A percentile compares a stretch with the other conserved stretches of the same genome.
Conservation (phyloP, 345 rosid species). For the Eucalyptus sideroxylon region DNA sequence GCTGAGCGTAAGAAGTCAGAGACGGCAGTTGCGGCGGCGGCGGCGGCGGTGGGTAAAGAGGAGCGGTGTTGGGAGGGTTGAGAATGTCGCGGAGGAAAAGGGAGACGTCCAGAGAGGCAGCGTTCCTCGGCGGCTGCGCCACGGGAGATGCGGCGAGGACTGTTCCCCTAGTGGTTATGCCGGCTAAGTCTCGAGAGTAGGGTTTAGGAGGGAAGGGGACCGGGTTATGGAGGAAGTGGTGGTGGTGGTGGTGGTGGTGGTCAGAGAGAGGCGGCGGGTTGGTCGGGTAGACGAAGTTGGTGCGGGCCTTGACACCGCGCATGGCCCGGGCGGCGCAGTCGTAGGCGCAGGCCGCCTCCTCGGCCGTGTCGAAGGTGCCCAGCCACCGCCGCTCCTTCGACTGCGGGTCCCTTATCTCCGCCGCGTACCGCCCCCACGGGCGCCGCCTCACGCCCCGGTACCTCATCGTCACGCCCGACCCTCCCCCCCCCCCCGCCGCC, state of each 20-base stretch:
- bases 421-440: conserved; percentile 98
- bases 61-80: background rate
- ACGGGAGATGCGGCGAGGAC: background rate
- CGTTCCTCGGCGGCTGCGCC: background rate
- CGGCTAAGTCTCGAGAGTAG: background rate
- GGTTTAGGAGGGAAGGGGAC: background rate
- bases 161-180: background rate
- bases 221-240: background rate
- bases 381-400: conserved; percentile 95
- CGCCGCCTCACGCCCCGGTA: conserved; percentile 96
- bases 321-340: conserved; percentile 87
- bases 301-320: conserved; percentile 90
- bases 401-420: conserved; percentile 92
- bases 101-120: conserved; percentile 20
- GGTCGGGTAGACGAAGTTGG: conserved; percentile 69
- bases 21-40: background rate
- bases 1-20: background rate
- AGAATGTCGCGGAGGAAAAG: conserved; percentile 41
- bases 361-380: conserved; percentile 97
- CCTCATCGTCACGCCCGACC: conserved; percentile 25
- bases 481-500: background rate
- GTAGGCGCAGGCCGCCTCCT: conserved; percentile 95
- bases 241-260: background rate
- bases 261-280: conserved; percentile 9
- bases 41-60: background rate